A percentile compares a stretch with the other conserved stretches of the same genome.
phyloP scores from a whole-genome alignment of 2,329 filamentous ascomycete species.

The Bisporella sp. region DNA sequence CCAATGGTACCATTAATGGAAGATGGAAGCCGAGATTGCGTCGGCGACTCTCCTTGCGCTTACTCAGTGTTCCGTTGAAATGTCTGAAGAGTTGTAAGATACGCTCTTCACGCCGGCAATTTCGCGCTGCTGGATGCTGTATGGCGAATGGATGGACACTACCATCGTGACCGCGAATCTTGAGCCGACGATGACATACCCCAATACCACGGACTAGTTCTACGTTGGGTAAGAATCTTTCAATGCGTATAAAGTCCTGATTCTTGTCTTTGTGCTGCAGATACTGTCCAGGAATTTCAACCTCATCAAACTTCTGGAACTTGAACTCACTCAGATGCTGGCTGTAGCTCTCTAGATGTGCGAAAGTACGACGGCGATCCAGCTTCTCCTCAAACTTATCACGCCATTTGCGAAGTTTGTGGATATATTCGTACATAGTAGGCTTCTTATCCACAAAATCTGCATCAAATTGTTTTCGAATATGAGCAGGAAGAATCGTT shows the following conservation, averaged over 20 bases:
- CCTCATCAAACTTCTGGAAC: slow-evolving; percentile 97
- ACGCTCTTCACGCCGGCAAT: slow-evolving; percentile 88
- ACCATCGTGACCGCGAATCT: slow-evolving; percentile 95
- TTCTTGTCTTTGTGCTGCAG: slow-evolving; percentile 98
- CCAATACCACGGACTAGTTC: slow-evolving; percentile 88
- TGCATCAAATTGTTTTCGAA: slow-evolving; percentile 92
- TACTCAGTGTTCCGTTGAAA: slow-evolving; percentile 85
- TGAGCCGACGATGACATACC: slow-evolving; percentile 84
- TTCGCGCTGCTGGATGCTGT: slow-evolving; percentile 87
- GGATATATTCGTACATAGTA: slow-evolving; percentile 97
- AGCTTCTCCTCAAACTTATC: slow-evolving; percentile 98
- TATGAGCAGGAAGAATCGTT: slow-evolving; percentile 89
- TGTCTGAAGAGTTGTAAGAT: slow-evolving; percentile 96
- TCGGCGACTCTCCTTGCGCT: slow-evolving; percentile 90
- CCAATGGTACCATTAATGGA: slow-evolving; percentile 90
- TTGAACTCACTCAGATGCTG: slow-evolving; percentile 92
- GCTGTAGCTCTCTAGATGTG: slow-evolving; percentile 70
- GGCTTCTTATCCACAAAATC: slow-evolving; percentile 95
- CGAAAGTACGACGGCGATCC: slow-evolving; percentile 55
- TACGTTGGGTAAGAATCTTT: slow-evolving; percentile 91
- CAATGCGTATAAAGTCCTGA: slow-evolving; percentile 94
- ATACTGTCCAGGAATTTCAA: slow-evolving; percentile 96
- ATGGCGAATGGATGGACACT: slow-evolving; percentile 96
- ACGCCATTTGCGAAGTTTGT: slow-evolving; percentile 90
- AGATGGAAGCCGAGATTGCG: slow-evolving; percentile 95